Evolutionary conservation across 1,139 yeast species (phyloP), one percentile per base, ranked within the genome.

Genomic region (Suhomyces bokatorum): DNA sequence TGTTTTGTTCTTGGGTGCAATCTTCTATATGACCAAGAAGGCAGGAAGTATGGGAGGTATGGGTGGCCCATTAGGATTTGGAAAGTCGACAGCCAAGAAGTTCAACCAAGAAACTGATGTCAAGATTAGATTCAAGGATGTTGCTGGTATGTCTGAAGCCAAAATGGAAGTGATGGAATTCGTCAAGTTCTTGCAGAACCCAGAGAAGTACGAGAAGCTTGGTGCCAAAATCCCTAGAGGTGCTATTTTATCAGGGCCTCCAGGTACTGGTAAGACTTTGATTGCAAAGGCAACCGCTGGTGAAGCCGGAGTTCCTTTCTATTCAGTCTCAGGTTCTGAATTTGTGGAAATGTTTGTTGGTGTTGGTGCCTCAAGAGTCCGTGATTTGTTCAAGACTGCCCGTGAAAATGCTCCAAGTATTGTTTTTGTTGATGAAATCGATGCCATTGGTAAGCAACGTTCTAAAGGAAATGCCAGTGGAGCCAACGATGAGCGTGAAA

Each of bases 221-320:
- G 99, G 99, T 35, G 99, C 98, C 14, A 89, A 91, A 66, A 95
- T 93, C 53, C 99, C 99, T 40, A 82, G 98, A 62, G 99, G 99
- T 58, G 99, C 99, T 11, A 89, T 93, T 53, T 73, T 95, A 48
- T 87, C 96, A 12, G 99, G 99, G 48, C 97, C 98, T n/a, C 99
- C 99, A 40, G 99, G 99, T 75, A 93, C 99, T 7, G 99, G 99
- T 83, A 93, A 93, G 66, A 93, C 99, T 1, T 73, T 93, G 52
- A 73, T 93, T 47, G 99, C 99, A n/a, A 91, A 88, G 64, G 99
- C 99, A 5, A 93, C 98, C 35, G 99, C 99, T 1, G 99, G 99
- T 52, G 99, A 93, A 67, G 98, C 98, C 0, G 96, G 93, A 40
- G 99, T 93, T 37, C 98, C 99, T 32, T 93, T 93, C 61, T 81